Evolutionary conservation across 176 grass and related monocot species (phyloP), one percentile per base, ranked within the genome.

Genomic region (Pontederia crassipes): DNA sequence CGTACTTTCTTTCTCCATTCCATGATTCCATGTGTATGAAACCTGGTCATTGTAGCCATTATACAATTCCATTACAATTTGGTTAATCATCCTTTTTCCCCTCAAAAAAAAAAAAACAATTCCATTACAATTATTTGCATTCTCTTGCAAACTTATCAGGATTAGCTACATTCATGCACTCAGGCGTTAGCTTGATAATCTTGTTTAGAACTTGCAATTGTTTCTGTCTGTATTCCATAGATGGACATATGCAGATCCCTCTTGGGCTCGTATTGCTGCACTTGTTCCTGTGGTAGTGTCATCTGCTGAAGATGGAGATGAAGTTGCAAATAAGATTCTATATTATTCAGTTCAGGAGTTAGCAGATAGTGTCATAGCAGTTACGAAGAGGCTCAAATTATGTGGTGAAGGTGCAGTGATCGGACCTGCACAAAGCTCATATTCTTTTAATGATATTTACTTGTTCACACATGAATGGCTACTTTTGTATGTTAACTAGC

Each of bases 201-300:
- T 10, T 17, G 46, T 54, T 59, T 61, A n/a, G n/a, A 66, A 60
- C 3, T 18, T 74, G 12, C 56, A 80, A 16, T 48, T 58, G 52
- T 15, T 68, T 48, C 24, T 49, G 48, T 29, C 9, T 72, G n/a
- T 70, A 26, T 78, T 18, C 52, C 47, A 65, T 60, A 98, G 93
- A 26, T 98, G 93, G 93, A 92, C 93, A 26, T 98, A 98, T 77
- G 93, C 93, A 67, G 87, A 98, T 86, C 49, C 81, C 45, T 92
- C 93, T 77, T 98, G 93, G 93, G 93, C 93, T 48, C 93, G 93
- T 48, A 85, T 98, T 84, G 93, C 93, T 64, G 87, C 84, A 62
- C 84, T 98, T 72, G 93, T 98, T 71, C 93, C 93, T 63, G 74
- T 81, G 48, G 93, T 98, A 16, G 84, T 98, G 66, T 85, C 84